Evolutionary conservation across 371 early-diverging fungal genomes (phyloP).

Genomic region (Entomophthora muscae): DNA sequence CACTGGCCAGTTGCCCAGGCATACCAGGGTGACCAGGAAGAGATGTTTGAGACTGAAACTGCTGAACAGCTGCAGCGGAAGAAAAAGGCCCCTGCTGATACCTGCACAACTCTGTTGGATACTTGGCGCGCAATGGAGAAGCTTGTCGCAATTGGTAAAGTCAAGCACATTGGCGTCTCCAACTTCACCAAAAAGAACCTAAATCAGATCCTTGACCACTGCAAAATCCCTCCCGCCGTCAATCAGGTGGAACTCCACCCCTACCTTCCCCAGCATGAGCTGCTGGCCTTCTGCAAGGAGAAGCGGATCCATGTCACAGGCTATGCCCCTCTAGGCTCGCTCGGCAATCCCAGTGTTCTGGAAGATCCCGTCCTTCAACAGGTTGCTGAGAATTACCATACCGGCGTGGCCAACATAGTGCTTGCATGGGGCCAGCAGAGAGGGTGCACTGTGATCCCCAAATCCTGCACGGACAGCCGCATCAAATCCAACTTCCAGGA

Average conservation of each 20-base stretch:
- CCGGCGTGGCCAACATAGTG: slow-evolving; percentile 22
- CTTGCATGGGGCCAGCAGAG: slow-evolving; percentile 36
- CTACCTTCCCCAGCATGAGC: slow-evolving; percentile 21
- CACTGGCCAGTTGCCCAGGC: slow-evolving; percentile 21
- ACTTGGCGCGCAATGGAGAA: slow-evolving; percentile 62
- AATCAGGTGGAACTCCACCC: slow-evolving; percentile 83
- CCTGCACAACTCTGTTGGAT: slow-evolving; percentile 21
- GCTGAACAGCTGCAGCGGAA: slow-evolving; percentile 44
- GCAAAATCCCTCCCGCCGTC: slow-evolving; percentile 60
- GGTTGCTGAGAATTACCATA: neutral
- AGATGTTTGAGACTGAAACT: slow-evolving; percentile 21
- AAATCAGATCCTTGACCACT: slow-evolving; percentile 37
- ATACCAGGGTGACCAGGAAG: slow-evolving; percentile 9
- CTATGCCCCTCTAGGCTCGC: slow-evolving; percentile 84
- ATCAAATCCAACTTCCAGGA: neutral
- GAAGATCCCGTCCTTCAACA: neutral
- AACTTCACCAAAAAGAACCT: slow-evolving; percentile 47
- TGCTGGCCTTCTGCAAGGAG: slow-evolving; percentile 28
- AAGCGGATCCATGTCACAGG: slow-evolving; percentile 54
- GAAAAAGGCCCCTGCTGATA: slow-evolving; percentile 39
- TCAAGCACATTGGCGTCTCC: slow-evolving; percentile 40
- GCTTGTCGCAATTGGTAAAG: slow-evolving; percentile 31
- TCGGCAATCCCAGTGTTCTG: slow-evolving; percentile 12
- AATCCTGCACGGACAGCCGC: slow-evolving; percentile 19
- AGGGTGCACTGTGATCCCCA: slow-evolving; percentile 41